Conservation (phyloP, 2,329 filamentous ascomycete genomes). For the Exophiala mesophila region DNA sequence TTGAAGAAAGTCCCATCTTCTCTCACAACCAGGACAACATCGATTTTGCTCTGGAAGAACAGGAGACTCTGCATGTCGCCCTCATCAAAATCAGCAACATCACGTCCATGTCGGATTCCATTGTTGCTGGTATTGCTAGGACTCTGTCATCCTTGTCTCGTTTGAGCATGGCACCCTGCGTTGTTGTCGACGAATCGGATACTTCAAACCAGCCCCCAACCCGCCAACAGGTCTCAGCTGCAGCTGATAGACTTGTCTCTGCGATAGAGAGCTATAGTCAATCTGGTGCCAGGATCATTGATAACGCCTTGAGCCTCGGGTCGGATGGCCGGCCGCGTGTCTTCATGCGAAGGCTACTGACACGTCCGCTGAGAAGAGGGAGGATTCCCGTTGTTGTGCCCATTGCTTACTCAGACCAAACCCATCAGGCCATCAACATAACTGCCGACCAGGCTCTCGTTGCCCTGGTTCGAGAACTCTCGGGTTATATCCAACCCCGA, state of each 20-base stretch:
- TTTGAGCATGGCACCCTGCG: constrained; percentile 73
- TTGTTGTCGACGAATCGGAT: constrained; percentile 63
- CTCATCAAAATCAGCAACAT: constrained; percentile 77
- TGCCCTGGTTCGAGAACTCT: constrained; percentile 70
- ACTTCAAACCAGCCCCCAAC: constrained; percentile 30
- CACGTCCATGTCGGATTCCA: constrained; percentile 63
- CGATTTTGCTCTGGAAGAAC: constrained; percentile 30
- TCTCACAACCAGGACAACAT: constrained; percentile 46
- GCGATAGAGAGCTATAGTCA: constrained; percentile 67
- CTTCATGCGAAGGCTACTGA: constrained; percentile 50
- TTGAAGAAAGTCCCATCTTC: constrained; percentile 58
- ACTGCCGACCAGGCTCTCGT: constrained; percentile 63
- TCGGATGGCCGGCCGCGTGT: constrained; percentile 34
- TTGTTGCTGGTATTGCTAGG: constrained; percentile 69
- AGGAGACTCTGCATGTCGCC: constrained; percentile 65
- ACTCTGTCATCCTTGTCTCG: constrained; percentile 79
- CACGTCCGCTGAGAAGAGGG: constrained; percentile 62
- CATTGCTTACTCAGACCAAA: constrained; percentile 54
- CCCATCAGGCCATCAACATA: constrained; percentile 45
- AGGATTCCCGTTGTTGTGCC: constrained; percentile 66
- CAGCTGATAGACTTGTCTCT: constrained; percentile 68
- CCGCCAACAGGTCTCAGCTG: constrained; percentile 50
- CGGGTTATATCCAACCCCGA: constrained; percentile 51
- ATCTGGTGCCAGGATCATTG: constrained; percentile 64
- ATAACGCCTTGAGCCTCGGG: constrained; percentile 48